phyloP scores from a whole-genome alignment of 2,329 filamentous ascomycete species.

The Phoma sp. region DNA sequence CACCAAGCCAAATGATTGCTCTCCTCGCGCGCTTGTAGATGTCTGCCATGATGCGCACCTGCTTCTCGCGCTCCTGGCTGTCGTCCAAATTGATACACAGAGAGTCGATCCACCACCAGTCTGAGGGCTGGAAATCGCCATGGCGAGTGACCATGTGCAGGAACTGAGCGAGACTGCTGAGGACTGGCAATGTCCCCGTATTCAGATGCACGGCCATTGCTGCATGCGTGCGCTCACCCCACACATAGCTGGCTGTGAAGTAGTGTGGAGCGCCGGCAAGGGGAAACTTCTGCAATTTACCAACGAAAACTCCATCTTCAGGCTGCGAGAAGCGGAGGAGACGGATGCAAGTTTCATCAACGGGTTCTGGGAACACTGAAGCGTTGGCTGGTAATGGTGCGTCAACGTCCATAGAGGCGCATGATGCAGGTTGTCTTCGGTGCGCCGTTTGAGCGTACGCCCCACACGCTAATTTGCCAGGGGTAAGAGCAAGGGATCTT shows the following conservation, averaged over 20 bases:
- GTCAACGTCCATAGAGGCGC: conserved; percentile 11
- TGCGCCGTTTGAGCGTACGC: neutral
- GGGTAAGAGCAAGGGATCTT: too few relatives aligned
- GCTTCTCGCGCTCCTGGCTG: conserved; percentile 31
- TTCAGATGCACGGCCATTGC: conserved; percentile 19
- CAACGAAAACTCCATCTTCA: conserved; percentile 20
- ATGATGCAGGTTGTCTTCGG: conserved; percentile 1
- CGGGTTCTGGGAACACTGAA: conserved; percentile 14
- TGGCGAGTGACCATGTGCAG: conserved; percentile 31
- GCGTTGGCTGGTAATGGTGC: neutral
- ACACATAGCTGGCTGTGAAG: conserved; percentile 39
- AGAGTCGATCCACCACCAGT: conserved; percentile 45
- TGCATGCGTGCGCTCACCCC: conserved; percentile 27
- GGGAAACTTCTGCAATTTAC: conserved; percentile 29
- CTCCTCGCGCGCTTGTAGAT: conserved; percentile 34
- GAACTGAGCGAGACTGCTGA: conserved; percentile 31
- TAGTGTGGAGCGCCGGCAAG: conserved; percentile 36
- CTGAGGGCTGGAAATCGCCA: conserved; percentile 25
- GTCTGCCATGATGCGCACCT: conserved; percentile 42
- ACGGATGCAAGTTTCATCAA: conserved; percentile 28
- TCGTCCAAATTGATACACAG: conserved; percentile 40
- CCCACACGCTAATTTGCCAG: too few relatives aligned
- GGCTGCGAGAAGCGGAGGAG: conserved; percentile 29
- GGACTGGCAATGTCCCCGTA: conserved; percentile 24
- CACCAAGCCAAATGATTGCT: conserved; percentile 34